Conservation (phyloP, 73 alveolate species). For the Blepharisma stoltei region DNA sequence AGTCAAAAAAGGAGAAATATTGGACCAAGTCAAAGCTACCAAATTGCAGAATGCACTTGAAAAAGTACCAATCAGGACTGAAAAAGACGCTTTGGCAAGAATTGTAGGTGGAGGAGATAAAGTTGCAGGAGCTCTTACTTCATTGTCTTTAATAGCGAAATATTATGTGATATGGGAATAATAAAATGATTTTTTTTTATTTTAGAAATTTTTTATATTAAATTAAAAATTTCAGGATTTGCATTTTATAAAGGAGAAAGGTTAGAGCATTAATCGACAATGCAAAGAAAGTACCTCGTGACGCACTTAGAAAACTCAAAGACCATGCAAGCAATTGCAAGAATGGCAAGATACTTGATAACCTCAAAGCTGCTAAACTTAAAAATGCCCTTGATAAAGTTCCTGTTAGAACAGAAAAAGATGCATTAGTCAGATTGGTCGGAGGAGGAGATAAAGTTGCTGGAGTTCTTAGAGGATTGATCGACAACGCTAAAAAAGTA, state of each 20-base stretch:
- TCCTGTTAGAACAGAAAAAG: background rate
- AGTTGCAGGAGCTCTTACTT: background rate
- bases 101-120: constrained; percentile 17
- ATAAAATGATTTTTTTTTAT: too few relatives aligned
- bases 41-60: background rate
- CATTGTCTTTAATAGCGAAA: too few relatives aligned
- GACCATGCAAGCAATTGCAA: background rate
- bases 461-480: background rate
- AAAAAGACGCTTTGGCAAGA: constrained; percentile 14
- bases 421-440: background rate
- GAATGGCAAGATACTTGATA: background rate
- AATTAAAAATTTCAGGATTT: too few relatives aligned
- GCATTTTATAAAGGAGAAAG: too few relatives aligned
- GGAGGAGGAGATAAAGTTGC: constrained; percentile 4
- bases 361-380: background rate
- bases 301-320: background rate
- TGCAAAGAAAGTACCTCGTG: background rate
- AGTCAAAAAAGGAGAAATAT: background rate
- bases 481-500: background rate
- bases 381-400: background rate
- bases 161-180: too few relatives aligned
- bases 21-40: background rate
- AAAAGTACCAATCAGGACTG: constrained; percentile 10
- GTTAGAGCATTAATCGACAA: background rate
- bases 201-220: too few relatives aligned